Evolutionary conservation across 352 stramenopile genomes (phyloP), one percentile per base, ranked within the genome.

Genomic region (Saprolegnia diclina): DNA sequence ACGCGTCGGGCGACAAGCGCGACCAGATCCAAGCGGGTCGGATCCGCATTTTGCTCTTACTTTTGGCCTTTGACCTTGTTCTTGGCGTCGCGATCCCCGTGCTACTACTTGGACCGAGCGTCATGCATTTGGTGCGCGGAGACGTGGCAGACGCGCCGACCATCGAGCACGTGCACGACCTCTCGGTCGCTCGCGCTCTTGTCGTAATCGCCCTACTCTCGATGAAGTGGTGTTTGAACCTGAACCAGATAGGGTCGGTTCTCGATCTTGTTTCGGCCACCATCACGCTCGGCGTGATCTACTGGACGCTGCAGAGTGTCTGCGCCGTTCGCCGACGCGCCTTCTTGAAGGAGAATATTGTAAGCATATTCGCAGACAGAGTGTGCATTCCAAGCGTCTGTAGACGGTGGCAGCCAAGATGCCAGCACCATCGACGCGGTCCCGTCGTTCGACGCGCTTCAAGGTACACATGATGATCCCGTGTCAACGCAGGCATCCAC

Each of bases 21-120:
- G 13, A 48, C 18, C 13, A 14, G 42, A n/a, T 48, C 13, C 55
- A 37, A n/a, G 21, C 18, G 7, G 11, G 26, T 19, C 55, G 55
- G 32, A 37, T 45, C 13, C 55, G 35, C 21, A n/a, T 63, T 9
- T 29, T 22, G 24, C 24, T 63, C 4, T 4, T 40, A 16, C 35
- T 63, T 5, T 4, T 63, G 7, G 24, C 22, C 55, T 63, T 63
- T 48, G 55, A 63, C 35, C 35, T 63, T 10, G 55, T 63, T 3
- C 35, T 63, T 24, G 55, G 55, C n/a, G 55, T 63, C 1, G 29
- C 45, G 1, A 29, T 63, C 5, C 55, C 55, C 24, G 7, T 48
- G 18, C 22, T 32, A 26, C 55, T 63, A 1, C 7, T 37, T 11
- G 14, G 48, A 16, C 55, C 55, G 13, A 48, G 42, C 10, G 42